Evolutionary conservation across 345 rosid species (phyloP).

Genomic region (Populus alba): DNA sequence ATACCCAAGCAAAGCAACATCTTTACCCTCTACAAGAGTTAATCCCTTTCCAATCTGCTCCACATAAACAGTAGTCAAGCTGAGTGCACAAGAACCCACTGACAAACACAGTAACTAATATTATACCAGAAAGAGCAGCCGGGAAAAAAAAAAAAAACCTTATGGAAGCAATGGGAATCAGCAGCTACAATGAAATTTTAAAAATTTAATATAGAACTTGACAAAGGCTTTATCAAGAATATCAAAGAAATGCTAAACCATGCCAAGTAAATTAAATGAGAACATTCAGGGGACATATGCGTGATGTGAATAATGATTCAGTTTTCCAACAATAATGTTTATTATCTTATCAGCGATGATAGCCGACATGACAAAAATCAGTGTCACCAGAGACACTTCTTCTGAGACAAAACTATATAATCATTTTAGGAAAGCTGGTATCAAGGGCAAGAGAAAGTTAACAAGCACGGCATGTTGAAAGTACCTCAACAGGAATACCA

Average conservation of each 20-base stretch:
- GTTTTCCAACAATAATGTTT: not conserved
- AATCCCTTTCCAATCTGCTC: slow-evolving; percentile 82
- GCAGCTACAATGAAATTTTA: not conserved
- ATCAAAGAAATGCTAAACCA: not conserved
- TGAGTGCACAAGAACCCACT: not conserved
- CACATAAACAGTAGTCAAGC: slow-evolving; percentile 19
- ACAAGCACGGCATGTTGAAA: not conserved
- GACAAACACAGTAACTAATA: not conserved
- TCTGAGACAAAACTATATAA: not conserved
- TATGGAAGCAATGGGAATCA: not conserved
- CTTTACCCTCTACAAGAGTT: slow-evolving; percentile 72
- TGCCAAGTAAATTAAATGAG: not conserved
- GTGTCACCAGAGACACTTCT: not conserved
- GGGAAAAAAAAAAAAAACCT: not conserved
- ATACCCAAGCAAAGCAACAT: slow-evolving; percentile 84
- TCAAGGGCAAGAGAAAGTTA: not conserved
- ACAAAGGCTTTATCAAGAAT: not conserved
- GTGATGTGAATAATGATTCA: not conserved
- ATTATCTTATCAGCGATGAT: not conserved
- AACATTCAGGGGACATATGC: not conserved
- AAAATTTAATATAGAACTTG: not conserved
- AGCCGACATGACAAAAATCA: not conserved
- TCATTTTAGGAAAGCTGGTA: not conserved
- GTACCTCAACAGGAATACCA: slow-evolving; percentile 77
- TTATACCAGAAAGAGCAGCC: not conserved